Percentiles rank a stretch among this genome's conserved stretches.
Evolutionary conservation across 1,284 basidiomycete genomes (phyloP).

Genomic region (Cryptococcus hybrid): DNA sequence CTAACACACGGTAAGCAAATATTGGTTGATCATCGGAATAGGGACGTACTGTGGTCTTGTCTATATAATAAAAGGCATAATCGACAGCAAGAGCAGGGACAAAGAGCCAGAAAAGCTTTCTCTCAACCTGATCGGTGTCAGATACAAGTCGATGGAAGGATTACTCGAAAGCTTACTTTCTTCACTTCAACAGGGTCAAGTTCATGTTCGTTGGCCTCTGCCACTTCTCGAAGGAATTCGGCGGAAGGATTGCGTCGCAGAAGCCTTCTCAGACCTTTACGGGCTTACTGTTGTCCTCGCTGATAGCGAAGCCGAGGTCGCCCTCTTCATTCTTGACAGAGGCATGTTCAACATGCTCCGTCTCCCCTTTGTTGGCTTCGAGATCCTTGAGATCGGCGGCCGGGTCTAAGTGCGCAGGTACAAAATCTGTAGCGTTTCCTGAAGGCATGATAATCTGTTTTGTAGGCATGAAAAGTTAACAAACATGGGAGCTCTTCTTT

Average conservation of each 20-base stretch:
- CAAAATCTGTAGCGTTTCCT: slow-evolving; percentile 12
- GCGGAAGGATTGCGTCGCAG: slow-evolving; percentile 45
- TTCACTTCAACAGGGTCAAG: slow-evolving; percentile 46
- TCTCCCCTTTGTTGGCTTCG: slow-evolving; percentile 14
- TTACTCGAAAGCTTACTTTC: slow-evolving; percentile 12
- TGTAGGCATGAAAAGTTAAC: neutral
- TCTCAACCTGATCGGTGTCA: slow-evolving; percentile 36
- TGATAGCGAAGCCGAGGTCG: slow-evolving; percentile 14
- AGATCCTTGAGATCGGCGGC: slow-evolving; percentile 10
- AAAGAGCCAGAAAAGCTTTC: slow-evolving; percentile 48
- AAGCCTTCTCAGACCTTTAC: slow-evolving; percentile 32
- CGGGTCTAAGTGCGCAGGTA: slow-evolving; percentile 11
- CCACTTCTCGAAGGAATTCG: slow-evolving; percentile 48
- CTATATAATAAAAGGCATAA: slow-evolving; percentile 53
- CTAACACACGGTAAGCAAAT: no score
- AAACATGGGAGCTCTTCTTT: slow-evolving; percentile 1
- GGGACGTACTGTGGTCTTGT: slow-evolving; percentile 23
- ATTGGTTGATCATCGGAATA: no score
- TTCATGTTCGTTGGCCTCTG: slow-evolving; percentile 35
- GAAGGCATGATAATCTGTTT: slow-evolving; percentile 4
- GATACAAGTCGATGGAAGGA: neutral
- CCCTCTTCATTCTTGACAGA: slow-evolving; percentile 5
- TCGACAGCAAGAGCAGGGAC: slow-evolving; percentile 50
- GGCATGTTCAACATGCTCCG: slow-evolving; percentile 24
- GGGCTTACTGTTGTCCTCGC: slow-evolving; percentile 9